Evolutionary conservation across 345 rosid genomes (phyloP), one percentile per base, ranked within the genome.

Genomic region (Theobroma cacao): DNA sequence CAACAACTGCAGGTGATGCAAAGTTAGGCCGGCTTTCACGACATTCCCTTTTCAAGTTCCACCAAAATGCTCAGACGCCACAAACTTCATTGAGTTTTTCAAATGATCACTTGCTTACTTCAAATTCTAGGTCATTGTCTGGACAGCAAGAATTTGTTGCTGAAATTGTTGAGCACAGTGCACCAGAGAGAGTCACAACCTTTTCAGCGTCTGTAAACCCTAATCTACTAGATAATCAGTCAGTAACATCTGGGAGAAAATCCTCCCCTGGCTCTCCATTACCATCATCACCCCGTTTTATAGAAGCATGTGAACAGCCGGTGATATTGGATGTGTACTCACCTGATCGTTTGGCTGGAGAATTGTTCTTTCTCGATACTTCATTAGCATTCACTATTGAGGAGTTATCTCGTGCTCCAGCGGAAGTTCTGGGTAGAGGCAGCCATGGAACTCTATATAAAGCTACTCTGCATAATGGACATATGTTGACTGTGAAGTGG

Each of bases 351-450:
- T 87, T 95, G 86, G 98, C 92, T 67, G 99, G 99, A 73, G 98
- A 95, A 78, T 85, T 95, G 62, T 91, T 87, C 86, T 93, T 92
- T 79, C 85, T 93, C 45, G 97, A 93, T 78, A 64, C 90, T 75
- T 93, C 97, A 2, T 82, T 92, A 43, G 83, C 85, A 80, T 91
- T 95, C 80, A 95, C 93, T 40, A 95, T 93, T 26, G 99, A 95
- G 85, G 97, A 95, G 79, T 81, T 95, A 82, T 93, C 98, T 75
- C 87, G 93, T 80, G 99, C 99, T 82, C 98, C 98, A n/a, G 98
- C 99, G 3, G 98, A 95, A 88, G 98, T 95, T 86, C 94, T 95
- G 48, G 98, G 99, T 38, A 89, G 99, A 87, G 92, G 99, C 90
- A 95, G 97, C 81, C 98, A 91, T 81, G 98, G 98, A 77, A 95